phyloP scores from a whole-genome alignment of 495 filamentous ascomycete genomes.

The Lineolata rhizophorae region DNA sequence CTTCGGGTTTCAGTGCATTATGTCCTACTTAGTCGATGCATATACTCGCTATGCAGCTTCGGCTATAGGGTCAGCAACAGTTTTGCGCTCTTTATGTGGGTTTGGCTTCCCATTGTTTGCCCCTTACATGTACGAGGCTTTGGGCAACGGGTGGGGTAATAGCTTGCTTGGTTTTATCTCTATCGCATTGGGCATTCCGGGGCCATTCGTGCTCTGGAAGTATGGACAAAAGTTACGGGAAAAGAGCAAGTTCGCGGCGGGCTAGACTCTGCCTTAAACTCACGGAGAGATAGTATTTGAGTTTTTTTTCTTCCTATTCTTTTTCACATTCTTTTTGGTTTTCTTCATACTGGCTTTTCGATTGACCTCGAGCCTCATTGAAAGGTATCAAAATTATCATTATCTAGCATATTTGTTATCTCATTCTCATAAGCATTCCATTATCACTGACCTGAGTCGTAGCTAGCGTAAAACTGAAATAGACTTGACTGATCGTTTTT shows the following conservation, averaged over 20 bases:
- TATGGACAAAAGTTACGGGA: constrained; percentile 26
- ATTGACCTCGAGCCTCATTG: too few species aligned
- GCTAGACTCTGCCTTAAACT: too few species aligned
- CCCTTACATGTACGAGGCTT: constrained; percentile 16
- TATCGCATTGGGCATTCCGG: constrained; percentile 32
- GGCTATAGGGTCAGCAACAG: constrained; percentile 42
- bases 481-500: too few species aligned
- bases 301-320: too few species aligned
- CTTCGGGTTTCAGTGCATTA: constrained; percentile 44
- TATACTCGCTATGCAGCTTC: constrained; percentile 56
- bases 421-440: too few species aligned
- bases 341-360: too few species aligned
- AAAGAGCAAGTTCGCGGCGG: constrained; percentile 43
- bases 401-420: too few species aligned
- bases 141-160: constrained; percentile 45
- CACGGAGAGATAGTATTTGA: too few species aligned
- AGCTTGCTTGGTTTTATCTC: constrained; percentile 33
- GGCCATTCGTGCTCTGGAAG: constrained; percentile 38
- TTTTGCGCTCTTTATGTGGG: constrained; percentile 44
- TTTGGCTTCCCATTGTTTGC: constrained; percentile 65
- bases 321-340: too few species aligned
- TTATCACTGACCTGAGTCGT: too few species aligned
- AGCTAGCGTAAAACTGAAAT: too few species aligned
- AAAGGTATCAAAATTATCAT: too few species aligned
- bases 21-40: constrained; percentile 58